Evolutionary conservation across 495 filamentous ascomycete species (phyloP).

Genomic region (Hypomontagnella submonticulosa): DNA sequence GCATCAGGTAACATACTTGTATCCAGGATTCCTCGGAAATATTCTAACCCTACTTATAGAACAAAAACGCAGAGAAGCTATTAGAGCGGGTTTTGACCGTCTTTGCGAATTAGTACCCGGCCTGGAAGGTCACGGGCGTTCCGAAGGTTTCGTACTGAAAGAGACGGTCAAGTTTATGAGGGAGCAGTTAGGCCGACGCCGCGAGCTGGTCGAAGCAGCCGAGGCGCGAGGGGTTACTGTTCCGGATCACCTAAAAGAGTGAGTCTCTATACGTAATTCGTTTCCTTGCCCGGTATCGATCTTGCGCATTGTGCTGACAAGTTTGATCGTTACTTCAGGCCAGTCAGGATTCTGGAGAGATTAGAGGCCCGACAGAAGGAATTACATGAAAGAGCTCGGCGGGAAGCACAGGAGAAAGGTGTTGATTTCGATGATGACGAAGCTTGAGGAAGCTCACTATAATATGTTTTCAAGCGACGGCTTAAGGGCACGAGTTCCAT

Average conservation of each 20-base stretch:
- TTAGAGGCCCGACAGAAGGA: constrained; percentile 38
- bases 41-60: constrained; percentile 58
- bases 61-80: constrained; percentile 87
- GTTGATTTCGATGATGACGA: constrained; percentile 33
- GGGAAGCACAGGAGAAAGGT: constrained; percentile 15
- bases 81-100: constrained; percentile 86
- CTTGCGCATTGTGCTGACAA: constrained; percentile 23
- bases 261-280: constrained; percentile 14
- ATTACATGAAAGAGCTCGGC: constrained; percentile 20
- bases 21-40: not conserved
- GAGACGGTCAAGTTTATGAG: constrained; percentile 79
- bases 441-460: constrained; percentile 11
- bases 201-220: constrained; percentile 69
- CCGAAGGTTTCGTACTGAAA: constrained; percentile 83
- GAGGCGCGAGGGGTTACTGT: constrained; percentile 68
- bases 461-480: not conserved
- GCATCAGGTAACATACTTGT: constrained; percentile 62
- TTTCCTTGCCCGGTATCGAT: not conserved
- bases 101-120: constrained; percentile 86
- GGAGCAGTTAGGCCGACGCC: constrained; percentile 70
- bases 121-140: constrained; percentile 82
- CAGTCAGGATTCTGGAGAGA: constrained; percentile 36
- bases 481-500: not conserved
- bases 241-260: constrained; percentile 51
- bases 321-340: constrained; percentile 12